phyloP scores from a whole-genome alignment of 2,329 filamentous ascomycete genomes.

The Curvularia hawaiiensis region DNA sequence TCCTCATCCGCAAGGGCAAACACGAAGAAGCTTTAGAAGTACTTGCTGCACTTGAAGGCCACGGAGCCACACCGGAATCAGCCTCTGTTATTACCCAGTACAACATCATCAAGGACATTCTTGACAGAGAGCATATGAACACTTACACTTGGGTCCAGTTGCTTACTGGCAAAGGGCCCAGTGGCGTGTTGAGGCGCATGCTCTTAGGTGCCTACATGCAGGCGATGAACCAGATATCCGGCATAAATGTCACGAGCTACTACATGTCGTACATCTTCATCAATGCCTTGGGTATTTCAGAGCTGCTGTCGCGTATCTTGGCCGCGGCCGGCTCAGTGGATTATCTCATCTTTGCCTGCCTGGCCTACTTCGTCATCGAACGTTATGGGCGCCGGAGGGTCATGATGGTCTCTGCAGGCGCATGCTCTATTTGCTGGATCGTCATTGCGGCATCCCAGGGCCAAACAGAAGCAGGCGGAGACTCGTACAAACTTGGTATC shows the following conservation, averaged over 20 bases:
- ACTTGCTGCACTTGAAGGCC: conserved; percentile 46
- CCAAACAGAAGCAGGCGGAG: conserved; percentile 48
- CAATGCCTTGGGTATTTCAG: conserved; percentile 47
- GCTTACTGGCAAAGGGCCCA: conserved; percentile 49
- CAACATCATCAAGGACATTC: conserved; percentile 47
- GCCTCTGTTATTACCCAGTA: conserved; percentile 43
- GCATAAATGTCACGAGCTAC: conserved; percentile 46
- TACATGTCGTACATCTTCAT: conserved; percentile 52
- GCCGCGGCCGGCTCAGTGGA: conserved; percentile 55
- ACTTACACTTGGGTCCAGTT: conserved; percentile 54
- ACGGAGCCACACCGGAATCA: conserved; percentile 46
- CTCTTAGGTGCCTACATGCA: conserved; percentile 55
- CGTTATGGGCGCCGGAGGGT: conserved; percentile 54
- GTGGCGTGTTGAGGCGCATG: conserved; percentile 51
- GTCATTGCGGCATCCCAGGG: conserved; percentile 54
- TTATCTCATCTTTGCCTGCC: conserved; percentile 52
- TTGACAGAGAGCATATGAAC: conserved; percentile 53
- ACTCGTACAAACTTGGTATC: conserved; percentile 53
- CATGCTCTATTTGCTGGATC: conserved; percentile 57
- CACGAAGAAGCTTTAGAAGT: conserved; percentile 51
- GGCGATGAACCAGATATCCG: conserved; percentile 52
- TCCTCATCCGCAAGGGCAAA: conserved; percentile 58
- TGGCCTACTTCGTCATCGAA: conserved; percentile 55
- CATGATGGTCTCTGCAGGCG: conserved; percentile 56
- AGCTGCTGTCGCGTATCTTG: conserved; percentile 41